These are phyloP conservation scores for Arthrobotrys musiformis DNA, from an alignment of 2,329 filamentous ascomycete species.

Conservation along the genomic window DNA sequence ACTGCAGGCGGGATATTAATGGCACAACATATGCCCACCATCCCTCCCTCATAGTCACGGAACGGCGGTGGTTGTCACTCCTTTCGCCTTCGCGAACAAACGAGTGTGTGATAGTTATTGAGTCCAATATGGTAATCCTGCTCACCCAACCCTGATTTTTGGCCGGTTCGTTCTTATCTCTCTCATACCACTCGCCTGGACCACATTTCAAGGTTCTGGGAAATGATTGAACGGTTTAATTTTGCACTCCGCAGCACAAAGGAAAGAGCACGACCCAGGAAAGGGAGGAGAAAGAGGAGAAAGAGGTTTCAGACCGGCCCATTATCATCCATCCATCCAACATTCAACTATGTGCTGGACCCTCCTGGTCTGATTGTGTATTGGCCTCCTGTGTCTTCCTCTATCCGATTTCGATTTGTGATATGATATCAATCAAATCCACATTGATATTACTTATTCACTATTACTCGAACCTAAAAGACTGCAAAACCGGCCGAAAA, in stretches of 20 bases:
- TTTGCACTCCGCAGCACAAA: slow-evolving; percentile 25
- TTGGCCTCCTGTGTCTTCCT: background rate
- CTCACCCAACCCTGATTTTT: slow-evolving; percentile 17
- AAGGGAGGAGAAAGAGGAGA: background rate
- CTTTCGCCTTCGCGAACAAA: background rate
- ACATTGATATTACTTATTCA: slow-evolving; percentile 7
- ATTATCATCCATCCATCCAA: slow-evolving; percentile 6
- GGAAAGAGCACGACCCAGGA: slow-evolving; percentile 1
- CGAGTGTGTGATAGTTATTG: slow-evolving; percentile 1
- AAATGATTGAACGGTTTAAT: slow-evolving; percentile 31
- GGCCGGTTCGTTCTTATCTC: slow-evolving; percentile 37
- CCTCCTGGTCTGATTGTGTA: slow-evolving; percentile 16
- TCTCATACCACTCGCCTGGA: slow-evolving; percentile 3
- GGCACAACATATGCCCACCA: background rate
- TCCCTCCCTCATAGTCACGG: slow-evolving; percentile 4
- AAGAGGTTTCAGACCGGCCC: slow-evolving; percentile 12
- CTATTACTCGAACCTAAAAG: background rate
- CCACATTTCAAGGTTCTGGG: slow-evolving; percentile 35
- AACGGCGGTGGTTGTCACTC: slow-evolving; percentile 7
- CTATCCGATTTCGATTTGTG: slow-evolving; percentile 2
- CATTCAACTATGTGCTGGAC: background rate
- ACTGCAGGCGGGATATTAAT: background rate
- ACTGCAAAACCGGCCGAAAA: slow-evolving; percentile 26
- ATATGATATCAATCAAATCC: slow-evolving; percentile 10
- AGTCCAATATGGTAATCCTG: background rate